Evolutionary conservation across 306 rosid genomes (phyloP), one percentile per base, ranked within the genome.

Genomic region (Vicia faba): DNA sequence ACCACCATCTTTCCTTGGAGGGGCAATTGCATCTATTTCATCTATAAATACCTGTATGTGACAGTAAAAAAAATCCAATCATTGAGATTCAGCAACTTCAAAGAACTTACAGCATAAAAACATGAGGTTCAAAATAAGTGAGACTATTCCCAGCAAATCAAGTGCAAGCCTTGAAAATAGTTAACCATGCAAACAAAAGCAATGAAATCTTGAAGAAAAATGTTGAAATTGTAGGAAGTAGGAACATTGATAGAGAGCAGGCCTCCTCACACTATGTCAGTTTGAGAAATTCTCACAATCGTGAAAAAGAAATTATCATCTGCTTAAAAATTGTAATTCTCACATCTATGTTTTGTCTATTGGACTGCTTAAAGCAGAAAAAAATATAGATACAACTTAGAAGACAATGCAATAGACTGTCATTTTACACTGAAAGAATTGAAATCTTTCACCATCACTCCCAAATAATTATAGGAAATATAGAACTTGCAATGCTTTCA

Each of bases 21-120:
- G 93, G 39, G 93, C 96, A 77, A 92, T 87, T 70, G 96, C 96
- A 84, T 92, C 98, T 71, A 92, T 70, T 83, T 92, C 96, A 81
- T 92, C 96, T 8, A 92, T 87, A 69, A 92, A 87, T 64, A 92
- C 75, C 98, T 92, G 73, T 23, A 23, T 45, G 54, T 23, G 68
- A 77, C 67, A 58, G 61, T 33, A 70, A 75, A 58, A 68, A 61
- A 54, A 80, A 71, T 43, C 55, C 43, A 35, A 70, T 58, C 62
- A 65, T 56, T 62, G 44, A 35, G 55, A 65, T 60, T 66, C 63
- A 41, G 46, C 8, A 65, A 68, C 70, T 29, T 9, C 55, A 65
- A 36, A 66, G 62, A 66, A 63, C 45, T 56, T 65, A 1, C 38
- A 61, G 39, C 28, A 74, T 25, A 63, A 64, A 55, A 49, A 68